These are phyloP conservation scores for Saccharomycopsis schoenii DNA, from an alignment of 805 yeast species.

Conservation along the genomic window DNA sequence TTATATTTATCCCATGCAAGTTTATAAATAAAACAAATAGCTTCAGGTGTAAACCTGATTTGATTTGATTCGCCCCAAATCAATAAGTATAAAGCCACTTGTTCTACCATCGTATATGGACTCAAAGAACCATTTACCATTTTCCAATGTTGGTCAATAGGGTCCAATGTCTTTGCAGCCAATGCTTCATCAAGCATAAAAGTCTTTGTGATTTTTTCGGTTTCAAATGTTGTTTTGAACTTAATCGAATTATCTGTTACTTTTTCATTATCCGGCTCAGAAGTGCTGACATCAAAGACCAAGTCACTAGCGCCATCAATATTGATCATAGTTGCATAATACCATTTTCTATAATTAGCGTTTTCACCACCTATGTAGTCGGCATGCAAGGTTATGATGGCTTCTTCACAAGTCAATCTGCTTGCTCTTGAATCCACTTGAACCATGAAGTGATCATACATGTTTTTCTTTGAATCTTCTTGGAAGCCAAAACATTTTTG, in stretches of 20 bases:
- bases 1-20: conserved; percentile 39
- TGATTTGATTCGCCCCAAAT: conserved; percentile 90
- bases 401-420: conserved; percentile 61
- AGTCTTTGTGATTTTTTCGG: neutral
- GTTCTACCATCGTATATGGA: conserved; percentile 75
- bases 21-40: conserved; percentile 45
- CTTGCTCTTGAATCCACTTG: conserved; percentile 83
- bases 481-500: conserved; percentile 77
- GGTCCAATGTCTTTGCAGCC: conserved; percentile 1
- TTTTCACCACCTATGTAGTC: conserved; percentile 89
- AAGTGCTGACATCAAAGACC: neutral
- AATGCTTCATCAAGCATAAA: conserved; percentile 2
- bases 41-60: conserved; percentile 65
- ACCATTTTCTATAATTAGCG: conserved; percentile 88
- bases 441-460: conserved; percentile 70
- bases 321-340: conserved; percentile 74
- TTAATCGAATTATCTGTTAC: neutral
- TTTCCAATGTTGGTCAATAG: conserved; percentile 54
- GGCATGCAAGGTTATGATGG: conserved; percentile 69
- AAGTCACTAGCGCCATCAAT: conserved; percentile 44
- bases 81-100: conserved; percentile 62
- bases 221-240: neutral
- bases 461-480: conserved; percentile 62
- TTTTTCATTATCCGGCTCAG: neutral
- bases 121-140: conserved; percentile 62